Evolutionary conservation across 805 yeast species (phyloP).

Genomic region (Myxozyma kluyveri): DNA sequence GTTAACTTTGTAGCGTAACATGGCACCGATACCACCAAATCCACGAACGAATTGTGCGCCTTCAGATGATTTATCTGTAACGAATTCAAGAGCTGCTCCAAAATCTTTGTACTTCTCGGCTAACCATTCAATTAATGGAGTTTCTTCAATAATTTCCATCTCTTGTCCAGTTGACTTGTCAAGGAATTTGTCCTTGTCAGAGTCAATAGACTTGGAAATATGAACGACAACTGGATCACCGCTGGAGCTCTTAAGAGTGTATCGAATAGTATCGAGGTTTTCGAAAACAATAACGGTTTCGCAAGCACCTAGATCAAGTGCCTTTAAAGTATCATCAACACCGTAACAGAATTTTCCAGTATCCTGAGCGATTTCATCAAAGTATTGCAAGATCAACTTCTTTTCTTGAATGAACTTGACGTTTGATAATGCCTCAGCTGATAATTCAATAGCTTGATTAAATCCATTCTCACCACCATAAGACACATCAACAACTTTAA

Average conservation of each 20-base stretch:
- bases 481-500: constrained; percentile 92
- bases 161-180: constrained; percentile 88
- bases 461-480: constrained; percentile 99
- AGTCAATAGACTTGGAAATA: constrained; percentile 55
- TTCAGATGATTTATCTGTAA: constrained; percentile 93
- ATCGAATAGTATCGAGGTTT: constrained; percentile 81
- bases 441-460: constrained; percentile 97
- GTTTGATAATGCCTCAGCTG: constrained; percentile 94
- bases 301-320: constrained; percentile 93
- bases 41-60: constrained; percentile 98
- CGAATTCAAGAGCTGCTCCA: constrained; percentile 95
- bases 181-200: constrained; percentile 52
- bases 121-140: constrained; percentile 90
- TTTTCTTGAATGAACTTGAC: constrained; percentile 98
- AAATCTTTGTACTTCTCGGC: constrained; percentile 93
- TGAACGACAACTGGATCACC: constrained; percentile 72
- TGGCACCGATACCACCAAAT: constrained; percentile 98
- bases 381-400: constrained; percentile 86
- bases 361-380: constrained; percentile 96
- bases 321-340: constrained; percentile 93
- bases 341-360: constrained; percentile 98
- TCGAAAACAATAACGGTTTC: constrained; percentile 91
- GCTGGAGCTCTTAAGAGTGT: constrained; percentile 77
- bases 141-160: constrained; percentile 84
- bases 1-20: constrained; percentile 93